Evolutionary conservation across 768 basidiomycete species (phyloP).

Genomic region (Leccinellum albellum): DNA sequence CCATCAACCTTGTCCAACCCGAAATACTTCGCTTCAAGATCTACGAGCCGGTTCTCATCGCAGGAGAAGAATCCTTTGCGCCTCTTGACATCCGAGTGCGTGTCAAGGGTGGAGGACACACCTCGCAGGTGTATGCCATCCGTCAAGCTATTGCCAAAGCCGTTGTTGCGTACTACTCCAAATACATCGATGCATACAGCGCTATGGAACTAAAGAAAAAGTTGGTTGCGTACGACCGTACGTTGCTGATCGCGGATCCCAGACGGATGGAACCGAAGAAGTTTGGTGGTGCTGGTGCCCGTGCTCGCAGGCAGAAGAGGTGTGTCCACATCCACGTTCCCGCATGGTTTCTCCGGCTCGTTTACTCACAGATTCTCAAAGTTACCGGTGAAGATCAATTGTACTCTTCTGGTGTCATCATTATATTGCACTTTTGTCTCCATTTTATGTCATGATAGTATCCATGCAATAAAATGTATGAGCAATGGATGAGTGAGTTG

Average conservation of each 20-base stretch:
- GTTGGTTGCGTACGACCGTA: conserved; percentile 91
- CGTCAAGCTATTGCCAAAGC: conserved; percentile 99
- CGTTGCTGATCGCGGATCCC: conserved; percentile 87
- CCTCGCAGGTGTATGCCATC: conserved; percentile 97
- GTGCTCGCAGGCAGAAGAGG: conserved; percentile 98
- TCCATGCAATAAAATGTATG: conserved; percentile 33
- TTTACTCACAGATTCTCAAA: conserved; percentile 31
- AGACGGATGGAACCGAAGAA: conserved; percentile 99
- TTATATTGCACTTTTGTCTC: conserved; percentile 44
- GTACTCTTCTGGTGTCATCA: conserved; percentile 36
- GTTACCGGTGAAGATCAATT: conserved; percentile 57
- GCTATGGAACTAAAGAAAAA: conserved; percentile 99
- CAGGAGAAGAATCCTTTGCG: conserved; percentile 83
- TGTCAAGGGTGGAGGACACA: conserved; percentile 99
- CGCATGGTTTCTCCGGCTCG: not conserved
- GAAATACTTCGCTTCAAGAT: conserved; percentile 97
- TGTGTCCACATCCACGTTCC: conserved; percentile 28
- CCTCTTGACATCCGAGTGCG: conserved; percentile 94
- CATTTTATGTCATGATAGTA: conserved; percentile 33
- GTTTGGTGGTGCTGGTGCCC: conserved; percentile 97
- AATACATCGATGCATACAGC: conserved; percentile 96
- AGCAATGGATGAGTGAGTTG: conserved; percentile 2
- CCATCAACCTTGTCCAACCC: conserved; percentile 92
- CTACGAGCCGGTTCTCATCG: conserved; percentile 94
- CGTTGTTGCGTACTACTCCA: conserved; percentile 96